Base-by-base conservation (phyloP, 305 asterid genomes). In the Caryopteris hybrid region DNA sequence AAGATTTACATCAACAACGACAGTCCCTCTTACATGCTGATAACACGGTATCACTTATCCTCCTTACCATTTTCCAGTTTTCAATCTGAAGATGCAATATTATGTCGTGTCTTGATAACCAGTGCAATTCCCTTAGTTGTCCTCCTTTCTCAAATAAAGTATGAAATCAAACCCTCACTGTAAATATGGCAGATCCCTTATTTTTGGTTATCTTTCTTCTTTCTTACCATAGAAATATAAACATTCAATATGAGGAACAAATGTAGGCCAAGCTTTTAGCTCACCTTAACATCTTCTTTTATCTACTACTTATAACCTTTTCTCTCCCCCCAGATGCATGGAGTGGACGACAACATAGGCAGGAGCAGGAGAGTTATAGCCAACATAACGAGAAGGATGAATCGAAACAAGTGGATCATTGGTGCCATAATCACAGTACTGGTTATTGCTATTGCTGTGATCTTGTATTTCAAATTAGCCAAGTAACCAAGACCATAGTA, bases 1-100 rank as follows among this genome's bases (percentile, higher is more conserved):
- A 90, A 16, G 96, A 90, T 74, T 79, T 90, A 64, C 87, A 83
- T 62, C 88, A 83, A 77, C 95, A 90, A 78, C 78, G 96, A 61
- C 96, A 90, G 74, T 73, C 95, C 62, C 90, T 90, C 69, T 36
- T 78, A 33, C 86, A 81, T 47, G 87, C 91, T 45, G 17, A 90
- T 78, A 76, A 81, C 85, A 70, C 90, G 78, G 97, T 90, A 88
- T 25, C 43, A 54, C 29, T 47, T 56, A 69, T 38, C 43, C 13
- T 41, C 42, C 50, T 50, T 43, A n/a, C 17, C 38, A 5, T 25
- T 41, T 57, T 41, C 20, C 34, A 13, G 45, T 60, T 31, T 36
- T 65, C 22, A 43, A 56, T 13, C 27, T 4, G 47, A 69, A 45
- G 55, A 20, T 56, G 23, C 61, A 39, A 45, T 42, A 45, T n/a